Base-by-base conservation (phyloP, 768 basidiomycete species). In the Podaxis sp. region DNA sequence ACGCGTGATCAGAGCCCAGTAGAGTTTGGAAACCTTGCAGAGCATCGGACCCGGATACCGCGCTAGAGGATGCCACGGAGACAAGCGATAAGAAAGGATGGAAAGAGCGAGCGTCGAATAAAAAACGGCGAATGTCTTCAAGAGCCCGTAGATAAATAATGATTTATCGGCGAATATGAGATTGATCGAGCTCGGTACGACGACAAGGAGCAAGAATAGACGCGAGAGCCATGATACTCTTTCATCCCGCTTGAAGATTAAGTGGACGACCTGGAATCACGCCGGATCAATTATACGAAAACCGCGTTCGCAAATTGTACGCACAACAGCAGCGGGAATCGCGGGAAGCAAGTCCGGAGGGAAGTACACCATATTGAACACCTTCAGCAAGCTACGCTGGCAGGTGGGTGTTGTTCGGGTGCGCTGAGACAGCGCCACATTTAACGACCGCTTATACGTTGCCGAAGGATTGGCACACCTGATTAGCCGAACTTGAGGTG, bases 51-150 rank as follows among this genome's bases (percentile, higher is more conserved):
- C 78, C 33, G 78, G 77, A 64, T 74, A 76, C 17, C 64, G 67
- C 10, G 78, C 74, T 24, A 78, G 73, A 26, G 77, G 76, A 36
- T 79, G 77, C 61, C 69, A 72, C 4, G 76, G 69, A 1, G 78
- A 78, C n/a, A 79, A 64, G 38, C 78, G 76, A 66, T 78, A 78
- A 4, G 67, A 40, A 3, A 68, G 61, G 33, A 76, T 74, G 0
- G 77, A 77, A 26, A 22, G 24, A 28, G 13, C 22, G 26, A 50
- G 49, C 24, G 49, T 26, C 49, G 49, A 24, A 12, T 50, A 12
- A 26, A 50, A 50, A 12, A 24, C 22, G 5, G 12, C 2, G 10
- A 50, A 50, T 13, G 49, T 50, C 13, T 13, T 20, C 22, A 24
- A 26, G 22, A 50, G 49, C 13, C 24, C 24, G 26, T 50, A 26